Evolutionary conservation across 805 yeast genomes (phyloP).

Genomic region (Myxozyma melibiosi): DNA sequence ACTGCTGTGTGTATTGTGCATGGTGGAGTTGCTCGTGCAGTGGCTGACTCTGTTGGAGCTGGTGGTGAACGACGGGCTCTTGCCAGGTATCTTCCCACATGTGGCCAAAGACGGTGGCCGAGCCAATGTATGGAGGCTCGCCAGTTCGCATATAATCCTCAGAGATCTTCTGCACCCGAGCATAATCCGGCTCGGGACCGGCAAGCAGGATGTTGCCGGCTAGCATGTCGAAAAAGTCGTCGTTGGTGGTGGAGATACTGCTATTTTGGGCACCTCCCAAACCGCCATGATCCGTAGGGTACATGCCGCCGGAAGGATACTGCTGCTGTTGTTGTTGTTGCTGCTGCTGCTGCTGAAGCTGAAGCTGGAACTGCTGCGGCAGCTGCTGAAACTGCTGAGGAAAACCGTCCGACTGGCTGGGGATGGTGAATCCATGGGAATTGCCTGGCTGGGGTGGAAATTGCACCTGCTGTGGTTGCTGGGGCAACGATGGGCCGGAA

Average conservation of each 20-base stretch:
- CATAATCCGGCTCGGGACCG: constrained; percentile 9
- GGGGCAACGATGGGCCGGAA: constrained; percentile 1
- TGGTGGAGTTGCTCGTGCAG: background rate
- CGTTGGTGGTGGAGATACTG: background rate
- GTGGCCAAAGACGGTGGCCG: constrained; percentile 10
- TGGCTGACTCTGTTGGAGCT: background rate
- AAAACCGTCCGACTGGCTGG: no score
- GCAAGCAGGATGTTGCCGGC: constrained; percentile 1
- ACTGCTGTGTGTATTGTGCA: background rate
- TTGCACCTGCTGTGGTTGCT: background rate
- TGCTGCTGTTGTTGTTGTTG: constrained; percentile 34
- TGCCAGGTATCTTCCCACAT: constrained; percentile 17
- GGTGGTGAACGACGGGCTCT: background rate
- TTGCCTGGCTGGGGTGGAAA: no score
- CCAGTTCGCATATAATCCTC: constrained; percentile 19
- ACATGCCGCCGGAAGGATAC: background rate
- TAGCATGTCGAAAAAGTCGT: constrained; percentile 3
- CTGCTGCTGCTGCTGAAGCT: constrained; percentile 33
- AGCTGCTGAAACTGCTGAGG: constrained; percentile 30
- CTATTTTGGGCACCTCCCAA: background rate
- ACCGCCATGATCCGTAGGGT: background rate
- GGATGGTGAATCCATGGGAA: no score
- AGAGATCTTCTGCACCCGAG: constrained; percentile 14
- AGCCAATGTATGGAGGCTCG: constrained; percentile 21
- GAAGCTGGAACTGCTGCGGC: constrained; percentile 29